phyloP scores from a whole-genome alignment of 139 green algal genomes.

The Coelastrella sp. region DNA sequence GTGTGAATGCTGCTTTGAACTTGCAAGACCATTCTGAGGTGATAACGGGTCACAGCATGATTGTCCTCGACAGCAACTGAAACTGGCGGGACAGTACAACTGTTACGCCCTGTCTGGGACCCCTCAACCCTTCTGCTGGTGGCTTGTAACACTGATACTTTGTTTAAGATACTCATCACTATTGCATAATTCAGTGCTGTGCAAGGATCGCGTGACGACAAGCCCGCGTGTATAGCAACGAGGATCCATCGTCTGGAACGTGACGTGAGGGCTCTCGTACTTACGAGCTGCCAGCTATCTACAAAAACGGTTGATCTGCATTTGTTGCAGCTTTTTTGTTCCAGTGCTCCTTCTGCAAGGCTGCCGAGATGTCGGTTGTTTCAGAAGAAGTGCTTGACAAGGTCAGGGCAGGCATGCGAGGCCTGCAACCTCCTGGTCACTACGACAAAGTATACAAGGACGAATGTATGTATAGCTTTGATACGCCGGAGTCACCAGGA shows the following conservation, averaged over 20 bases:
- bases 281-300: neutral
- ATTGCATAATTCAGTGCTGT: neutral
- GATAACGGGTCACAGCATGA: neutral
- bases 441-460: constrained; percentile 91
- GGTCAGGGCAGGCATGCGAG: constrained; percentile 40
- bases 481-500: constrained; percentile 74
- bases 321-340: neutral
- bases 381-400: constrained; percentile 32
- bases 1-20: neutral
- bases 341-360: neutral
- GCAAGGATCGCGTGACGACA: no score
- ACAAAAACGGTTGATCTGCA: neutral
- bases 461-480: constrained; percentile 93
- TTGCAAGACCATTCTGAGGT: neutral
- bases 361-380: neutral
- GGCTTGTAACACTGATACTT: neutral
- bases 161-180: neutral
- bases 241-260: no score
- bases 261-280: no score
- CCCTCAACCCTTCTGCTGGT: neutral
- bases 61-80: neutral
- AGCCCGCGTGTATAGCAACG: no score
- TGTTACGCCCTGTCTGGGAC: neutral
- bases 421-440: constrained; percentile 51
- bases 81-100: neutral